phyloP scores from a whole-genome alignment of 2,329 filamentous ascomycete species.

The Phialocephala sp. region DNA sequence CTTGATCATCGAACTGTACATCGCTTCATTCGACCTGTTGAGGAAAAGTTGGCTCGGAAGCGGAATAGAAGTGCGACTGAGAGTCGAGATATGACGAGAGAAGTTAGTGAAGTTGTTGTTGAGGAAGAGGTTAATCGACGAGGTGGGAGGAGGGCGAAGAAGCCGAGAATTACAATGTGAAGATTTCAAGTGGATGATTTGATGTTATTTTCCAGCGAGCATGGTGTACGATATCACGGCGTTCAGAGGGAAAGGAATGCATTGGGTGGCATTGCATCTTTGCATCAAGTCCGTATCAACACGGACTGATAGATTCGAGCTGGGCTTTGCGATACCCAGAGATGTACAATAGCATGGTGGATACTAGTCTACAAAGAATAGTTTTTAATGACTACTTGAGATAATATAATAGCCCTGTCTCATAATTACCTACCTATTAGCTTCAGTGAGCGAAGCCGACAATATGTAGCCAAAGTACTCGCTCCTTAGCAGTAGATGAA shows the following conservation, averaged over 20 bases:
- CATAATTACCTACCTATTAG: too few species aligned
- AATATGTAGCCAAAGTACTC: too few species aligned
- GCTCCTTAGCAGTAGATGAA: too few species aligned
- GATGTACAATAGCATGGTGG: slow-evolving; percentile 4
- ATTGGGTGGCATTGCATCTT: slow-evolving; percentile 5
- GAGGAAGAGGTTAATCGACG: slow-evolving; percentile 13
- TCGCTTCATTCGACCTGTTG: slow-evolving; percentile 76
- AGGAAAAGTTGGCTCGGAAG: slow-evolving; percentile 55
- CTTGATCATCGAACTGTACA: slow-evolving; percentile 88
- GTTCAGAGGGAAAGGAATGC: background rate
- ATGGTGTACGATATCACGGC: slow-evolving; percentile 12
- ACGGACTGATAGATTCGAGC: slow-evolving; percentile 14
- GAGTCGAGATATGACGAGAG: slow-evolving; percentile 34
- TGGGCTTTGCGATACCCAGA: slow-evolving; percentile 7
- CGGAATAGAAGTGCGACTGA: slow-evolving; percentile 30
- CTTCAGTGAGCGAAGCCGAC: too few species aligned
- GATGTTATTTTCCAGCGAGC: slow-evolving; percentile 10
- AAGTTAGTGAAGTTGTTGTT: slow-evolving; percentile 31
- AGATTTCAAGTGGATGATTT: background rate
- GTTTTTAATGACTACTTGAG: background rate
- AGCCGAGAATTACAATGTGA: slow-evolving; percentile 16
- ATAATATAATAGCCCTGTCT: slow-evolving; percentile 7
- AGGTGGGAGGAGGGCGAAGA: slow-evolving; percentile 11
- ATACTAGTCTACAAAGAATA: background rate
- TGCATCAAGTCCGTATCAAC: slow-evolving; percentile 23